Evolutionary conservation across 495 filamentous ascomycete genomes (phyloP).

Genomic region (Xylaria intraflava): DNA sequence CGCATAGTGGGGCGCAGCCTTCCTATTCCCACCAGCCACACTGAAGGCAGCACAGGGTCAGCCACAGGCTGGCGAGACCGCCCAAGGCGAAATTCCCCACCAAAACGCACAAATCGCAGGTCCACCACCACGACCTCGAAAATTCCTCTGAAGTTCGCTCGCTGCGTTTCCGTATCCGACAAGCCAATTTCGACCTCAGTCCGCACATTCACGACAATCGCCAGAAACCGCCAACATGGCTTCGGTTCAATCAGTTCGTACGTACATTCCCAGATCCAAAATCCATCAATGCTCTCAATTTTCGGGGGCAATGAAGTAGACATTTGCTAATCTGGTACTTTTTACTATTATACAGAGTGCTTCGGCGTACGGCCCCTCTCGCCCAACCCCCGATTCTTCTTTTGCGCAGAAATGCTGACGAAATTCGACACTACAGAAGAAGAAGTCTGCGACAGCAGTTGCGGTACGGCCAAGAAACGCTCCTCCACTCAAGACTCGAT

Average conservation of each 20-base stretch:
- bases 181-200: constrained; percentile 8
- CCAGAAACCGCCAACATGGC: constrained; percentile 13
- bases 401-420: constrained; percentile 8
- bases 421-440: constrained; percentile 3
- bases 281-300: background rate
- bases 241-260: constrained; percentile 14
- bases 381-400: background rate
- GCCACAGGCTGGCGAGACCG: constrained; percentile 18
- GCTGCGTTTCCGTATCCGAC: constrained; percentile 11
- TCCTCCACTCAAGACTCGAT: background rate
- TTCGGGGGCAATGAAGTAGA: background rate
- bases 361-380: constrained; percentile 11
- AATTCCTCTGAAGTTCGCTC: constrained; percentile 11
- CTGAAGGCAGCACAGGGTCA: background rate
- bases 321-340: background rate
- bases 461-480: constrained; percentile 1
- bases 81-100: constrained; percentile 5
- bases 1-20: no score
- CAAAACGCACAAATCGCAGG: constrained; percentile 13
- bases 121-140: constrained; percentile 11
- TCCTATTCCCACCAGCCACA: no score
- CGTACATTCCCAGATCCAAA: background rate
- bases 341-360: constrained; percentile 13
- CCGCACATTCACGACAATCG: constrained; percentile 5
- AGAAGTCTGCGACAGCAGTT: constrained; percentile 18